Conservation (phyloP, 331 rosid species). For the Quercus tomentella region DNA sequence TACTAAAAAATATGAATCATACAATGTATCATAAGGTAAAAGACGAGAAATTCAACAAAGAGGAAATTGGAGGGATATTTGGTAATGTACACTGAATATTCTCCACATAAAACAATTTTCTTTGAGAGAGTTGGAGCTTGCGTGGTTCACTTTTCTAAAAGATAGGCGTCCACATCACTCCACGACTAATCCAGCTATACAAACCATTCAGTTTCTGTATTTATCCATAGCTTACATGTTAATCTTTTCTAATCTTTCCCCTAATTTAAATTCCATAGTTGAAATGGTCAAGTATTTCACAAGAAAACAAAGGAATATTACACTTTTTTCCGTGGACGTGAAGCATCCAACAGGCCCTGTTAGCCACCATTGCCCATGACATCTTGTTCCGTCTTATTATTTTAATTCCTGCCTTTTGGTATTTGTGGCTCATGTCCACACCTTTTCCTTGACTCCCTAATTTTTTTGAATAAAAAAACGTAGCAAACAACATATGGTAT, state of each 20-base stretch:
- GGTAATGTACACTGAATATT: no score
- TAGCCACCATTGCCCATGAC: slow-evolving; percentile 2
- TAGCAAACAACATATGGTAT: slow-evolving; percentile 13
- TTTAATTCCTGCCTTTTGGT: neutral
- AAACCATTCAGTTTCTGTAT: neutral
- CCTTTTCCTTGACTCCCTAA: slow-evolving; percentile 11
- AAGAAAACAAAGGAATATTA: neutral
- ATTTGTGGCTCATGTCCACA: slow-evolving; percentile 13
- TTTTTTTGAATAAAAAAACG: slow-evolving; percentile 11
- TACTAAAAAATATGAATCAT: no score
- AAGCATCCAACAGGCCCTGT: slow-evolving; percentile 17
- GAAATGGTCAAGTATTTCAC: slow-evolving; percentile 16
- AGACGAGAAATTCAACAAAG: no score
- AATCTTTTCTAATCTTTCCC: neutral
- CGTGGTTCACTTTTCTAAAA: slow-evolving; percentile 19
- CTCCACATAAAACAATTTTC: no score
- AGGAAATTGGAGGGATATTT: no score
- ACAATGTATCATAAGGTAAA: no score
- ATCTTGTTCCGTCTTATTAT: neutral
- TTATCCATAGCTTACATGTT: neutral
- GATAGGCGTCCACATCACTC: slow-evolving; percentile 36
- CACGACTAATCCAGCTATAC: slow-evolving; percentile 35
- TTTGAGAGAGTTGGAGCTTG: slow-evolving; percentile 5
- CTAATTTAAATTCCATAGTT: neutral
- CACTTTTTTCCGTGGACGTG: slow-evolving; percentile 18